Evolutionary conservation across 495 filamentous ascomycete species (phyloP), one percentile per base, ranked within the genome.

Genomic region (Venustampulla echinocandica): DNA sequence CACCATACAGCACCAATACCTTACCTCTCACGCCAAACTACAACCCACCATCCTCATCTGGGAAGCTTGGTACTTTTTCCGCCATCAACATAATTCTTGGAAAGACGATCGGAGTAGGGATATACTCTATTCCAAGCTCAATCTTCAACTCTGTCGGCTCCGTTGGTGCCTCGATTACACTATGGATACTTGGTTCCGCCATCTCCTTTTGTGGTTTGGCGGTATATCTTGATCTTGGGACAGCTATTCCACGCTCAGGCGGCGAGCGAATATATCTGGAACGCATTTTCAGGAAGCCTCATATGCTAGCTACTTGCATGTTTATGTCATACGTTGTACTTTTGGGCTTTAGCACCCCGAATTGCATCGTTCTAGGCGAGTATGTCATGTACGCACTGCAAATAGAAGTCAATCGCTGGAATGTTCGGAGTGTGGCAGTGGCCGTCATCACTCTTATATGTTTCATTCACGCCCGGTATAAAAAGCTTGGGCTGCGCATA

Each of bases 291-390:
- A 66, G 65, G n/a, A 75, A 72, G 37, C 79, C 81, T 6, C 69
- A 66, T 36, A 77, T 77, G 64, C 64, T 84, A 2, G 76, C 73
- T 5, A 80, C 76, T 0, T 76, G 71, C 51, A 71, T 81, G 59
- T 79, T 76, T 54, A 71, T 72, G 36, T 65, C 75, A 3, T 78
- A 79, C 47, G 73, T 78, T 34, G 68, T 81, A 28, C 56, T 75
- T 6, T 62, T 77, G 11, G 68, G 68, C 3, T 71, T 69, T 53
- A 67, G 65, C 11, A 71, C 77, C 1, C 73, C 71, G 2, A 85
- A 85, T 60, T 77, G 76, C 32, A 73, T 85, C 38, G 74, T 81
- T 4, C 81, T 85, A 23, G 81, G 80, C 40, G 65, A 77, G 49
- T 85, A 85, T 49, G 71, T 79, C 22, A 73, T 85, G 55, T 74